Base-by-base conservation (phyloP, 2,329 filamentous ascomycete genomes). In the Colletotrichum limetticola region DNA sequence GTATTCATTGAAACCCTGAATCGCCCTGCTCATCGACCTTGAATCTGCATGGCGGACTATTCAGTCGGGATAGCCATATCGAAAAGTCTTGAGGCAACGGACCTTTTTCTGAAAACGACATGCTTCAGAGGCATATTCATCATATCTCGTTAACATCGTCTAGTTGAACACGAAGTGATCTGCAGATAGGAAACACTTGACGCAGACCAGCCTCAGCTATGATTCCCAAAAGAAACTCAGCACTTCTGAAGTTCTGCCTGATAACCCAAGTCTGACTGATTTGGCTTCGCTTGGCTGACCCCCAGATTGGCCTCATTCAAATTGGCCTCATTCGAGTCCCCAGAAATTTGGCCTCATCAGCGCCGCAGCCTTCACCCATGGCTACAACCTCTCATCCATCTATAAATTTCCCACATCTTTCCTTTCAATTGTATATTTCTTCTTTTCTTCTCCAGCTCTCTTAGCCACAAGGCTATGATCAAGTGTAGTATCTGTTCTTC, bases 391-490 rank as follows among this genome's bases (percentile, higher is more conserved):
- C 24, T 14, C 5, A 57, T 14, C 22, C 32, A 24, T 26, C 12
- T 67, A 67, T 42, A 53, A 60, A 12, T 32, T 5, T 16, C 46
- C 28, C 28, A 16, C 11, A 8, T 9, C 11, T 53, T 22, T 22
- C 75, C 67, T 9, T 32, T 22, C 26, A 19, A 68, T 6, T 30
- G 24, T 49, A 6, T 24, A 7, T 66, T 74, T 56, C 24, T 68
- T 67, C 69, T 70, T 73, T 70, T 52, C 71, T 71, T 75, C 63
- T 55, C 42, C 30, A 78, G 66, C 74, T 76, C 56, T 68, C 74
- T 67, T 77, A 72, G 76, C 77, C 76, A 65, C 68, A 42, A 53
- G 74, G 76, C 78, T 78, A 58, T 53, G 61, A 70, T 59, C 61
- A 59, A 70, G 37, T 65, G 60, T 65, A 65, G 59, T 69, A 58